phyloP scores from a whole-genome alignment of 176 grass and related monocot genomes.

The Otatea glauca region DNA sequence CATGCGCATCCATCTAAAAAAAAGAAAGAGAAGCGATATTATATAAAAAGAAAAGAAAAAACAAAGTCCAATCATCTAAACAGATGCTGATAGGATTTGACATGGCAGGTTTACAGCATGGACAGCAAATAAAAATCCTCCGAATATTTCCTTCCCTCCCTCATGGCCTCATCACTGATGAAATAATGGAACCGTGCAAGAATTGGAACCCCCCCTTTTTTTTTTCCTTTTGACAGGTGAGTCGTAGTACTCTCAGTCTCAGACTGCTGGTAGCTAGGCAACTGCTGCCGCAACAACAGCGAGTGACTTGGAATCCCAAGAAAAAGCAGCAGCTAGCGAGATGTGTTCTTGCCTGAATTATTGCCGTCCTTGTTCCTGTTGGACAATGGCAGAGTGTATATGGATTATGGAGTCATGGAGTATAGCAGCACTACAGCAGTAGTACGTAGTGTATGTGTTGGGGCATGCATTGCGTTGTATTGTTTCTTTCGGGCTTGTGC shows the following conservation, averaged over 20 bases:
- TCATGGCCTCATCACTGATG: too few species aligned
- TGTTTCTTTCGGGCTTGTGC: not conserved
- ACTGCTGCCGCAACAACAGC: not conserved
- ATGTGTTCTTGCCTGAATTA: slow-evolving; percentile 10
- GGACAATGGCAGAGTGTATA: not conserved
- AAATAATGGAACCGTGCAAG: not conserved
- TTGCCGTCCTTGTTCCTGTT: not conserved
- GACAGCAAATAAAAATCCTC: not conserved
- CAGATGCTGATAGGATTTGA: slow-evolving; percentile 35
- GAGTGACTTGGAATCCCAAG: slow-evolving; percentile 10
- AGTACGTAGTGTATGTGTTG: not conserved
- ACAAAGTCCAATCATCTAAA: not conserved
- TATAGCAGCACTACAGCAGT: not conserved
- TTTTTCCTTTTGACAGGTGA: not conserved
- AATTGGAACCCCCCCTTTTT: slow-evolving; percentile 33
- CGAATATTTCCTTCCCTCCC: not conserved
- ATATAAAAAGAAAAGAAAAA: not conserved
- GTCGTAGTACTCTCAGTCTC: not conserved
- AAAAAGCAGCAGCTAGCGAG: not conserved
- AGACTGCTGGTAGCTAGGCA: not conserved
- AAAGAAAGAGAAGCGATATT: not conserved
- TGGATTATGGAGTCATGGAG: not conserved
- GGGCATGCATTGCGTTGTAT: not conserved
- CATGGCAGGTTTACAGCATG: not conserved
- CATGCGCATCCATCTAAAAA: not conserved